These are phyloP conservation scores for Chlamydomonas schloesseri DNA, from an alignment of 139 green algal species.

Conservation along the genomic window DNA sequence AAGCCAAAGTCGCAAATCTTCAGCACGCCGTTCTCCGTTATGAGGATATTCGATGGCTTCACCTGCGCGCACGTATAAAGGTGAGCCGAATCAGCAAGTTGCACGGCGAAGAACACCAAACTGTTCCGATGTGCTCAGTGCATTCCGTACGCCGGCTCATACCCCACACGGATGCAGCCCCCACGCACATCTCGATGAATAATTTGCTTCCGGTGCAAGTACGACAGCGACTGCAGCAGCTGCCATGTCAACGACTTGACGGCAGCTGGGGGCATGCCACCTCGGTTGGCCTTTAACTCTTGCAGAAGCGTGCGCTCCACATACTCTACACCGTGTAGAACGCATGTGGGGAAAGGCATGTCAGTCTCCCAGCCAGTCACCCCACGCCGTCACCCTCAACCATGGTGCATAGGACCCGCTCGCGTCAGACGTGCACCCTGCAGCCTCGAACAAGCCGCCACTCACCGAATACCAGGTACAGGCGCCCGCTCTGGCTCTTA, in stretches of 20 bases:
- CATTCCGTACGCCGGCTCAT: background rate
- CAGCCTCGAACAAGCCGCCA: too few relatives aligned
- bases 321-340: slow-evolving; percentile 56
- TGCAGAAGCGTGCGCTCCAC: slow-evolving; percentile 75
- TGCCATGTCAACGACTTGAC: slow-evolving; percentile 48
- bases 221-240: slow-evolving; percentile 40
- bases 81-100: too few relatives aligned
- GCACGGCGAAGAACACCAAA: too few relatives aligned
- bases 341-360: too few relatives aligned
- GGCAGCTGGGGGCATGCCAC: slow-evolving; percentile 1
- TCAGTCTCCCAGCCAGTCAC: too few relatives aligned
- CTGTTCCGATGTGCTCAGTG: too few relatives aligned
- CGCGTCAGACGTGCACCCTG: too few relatives aligned
- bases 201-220: slow-evolving; percentile 44
- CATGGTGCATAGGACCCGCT: too few relatives aligned
- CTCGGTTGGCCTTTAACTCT: slow-evolving; percentile 40
- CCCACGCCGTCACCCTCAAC: too few relatives aligned
- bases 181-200: slow-evolving; percentile 1
- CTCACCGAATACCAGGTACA: slow-evolving; percentile 82
- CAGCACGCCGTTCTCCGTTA: background rate
- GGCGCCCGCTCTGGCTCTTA: slow-evolving; percentile 57
- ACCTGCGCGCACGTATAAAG: background rate
- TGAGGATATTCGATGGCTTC: background rate
- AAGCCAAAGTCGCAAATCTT: slow-evolving; percentile 36
- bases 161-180: too few relatives aligned